A percentile compares a stretch with the other conserved stretches of the same genome.
Conservation (phyloP, 2,329 filamentous ascomycete genomes). For the Aspergillus thermomutatus region DNA sequence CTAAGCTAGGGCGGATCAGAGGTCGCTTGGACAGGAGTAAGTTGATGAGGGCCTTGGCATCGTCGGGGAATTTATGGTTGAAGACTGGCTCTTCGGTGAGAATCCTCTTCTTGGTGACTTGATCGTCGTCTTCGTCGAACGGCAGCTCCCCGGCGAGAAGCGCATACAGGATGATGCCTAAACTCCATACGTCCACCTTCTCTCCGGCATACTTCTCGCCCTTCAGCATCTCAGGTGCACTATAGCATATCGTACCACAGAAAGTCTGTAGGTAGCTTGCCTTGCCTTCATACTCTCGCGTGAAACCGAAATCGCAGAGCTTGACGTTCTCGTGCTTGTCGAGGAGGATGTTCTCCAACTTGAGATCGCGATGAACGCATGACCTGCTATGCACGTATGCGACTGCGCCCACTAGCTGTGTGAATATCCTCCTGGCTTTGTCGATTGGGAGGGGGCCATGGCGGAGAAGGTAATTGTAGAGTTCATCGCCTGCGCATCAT, state of each 20-base stretch:
- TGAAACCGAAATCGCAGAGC: constrained; percentile 96
- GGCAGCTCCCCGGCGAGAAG: constrained; percentile 78
- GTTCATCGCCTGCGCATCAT: constrained; percentile 69
- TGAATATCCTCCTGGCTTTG: constrained; percentile 93
- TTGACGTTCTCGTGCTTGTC: constrained; percentile 98
- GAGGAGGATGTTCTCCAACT: constrained; percentile 92
- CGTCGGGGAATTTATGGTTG: constrained; percentile 72
- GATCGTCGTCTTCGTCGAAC: constrained; percentile 95
- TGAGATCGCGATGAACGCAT: constrained; percentile 94
- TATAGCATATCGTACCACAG: constrained; percentile 96
- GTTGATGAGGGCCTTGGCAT: constrained; percentile 74
- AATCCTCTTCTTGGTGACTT: constrained; percentile 78
- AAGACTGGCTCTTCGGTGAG: constrained; percentile 81
- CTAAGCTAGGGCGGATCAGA: constrained; percentile 72
- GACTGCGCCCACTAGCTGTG: constrained; percentile 91
- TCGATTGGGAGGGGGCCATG: constrained; percentile 78
- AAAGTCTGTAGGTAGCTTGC: constrained; percentile 95
- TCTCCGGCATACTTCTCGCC: constrained; percentile 97
- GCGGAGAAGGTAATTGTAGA: constrained; percentile 91
- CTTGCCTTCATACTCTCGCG: constrained; percentile 92
- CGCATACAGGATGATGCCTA: constrained; percentile 86
- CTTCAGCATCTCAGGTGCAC: constrained; percentile 96
- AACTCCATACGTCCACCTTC: constrained; percentile 98
- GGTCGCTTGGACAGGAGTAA: constrained; percentile 86
- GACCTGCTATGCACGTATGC: constrained; percentile 92